Evolutionary conservation across 176 grass and related monocot species (phyloP).

Genomic region (Cenchrus americanus): DNA sequence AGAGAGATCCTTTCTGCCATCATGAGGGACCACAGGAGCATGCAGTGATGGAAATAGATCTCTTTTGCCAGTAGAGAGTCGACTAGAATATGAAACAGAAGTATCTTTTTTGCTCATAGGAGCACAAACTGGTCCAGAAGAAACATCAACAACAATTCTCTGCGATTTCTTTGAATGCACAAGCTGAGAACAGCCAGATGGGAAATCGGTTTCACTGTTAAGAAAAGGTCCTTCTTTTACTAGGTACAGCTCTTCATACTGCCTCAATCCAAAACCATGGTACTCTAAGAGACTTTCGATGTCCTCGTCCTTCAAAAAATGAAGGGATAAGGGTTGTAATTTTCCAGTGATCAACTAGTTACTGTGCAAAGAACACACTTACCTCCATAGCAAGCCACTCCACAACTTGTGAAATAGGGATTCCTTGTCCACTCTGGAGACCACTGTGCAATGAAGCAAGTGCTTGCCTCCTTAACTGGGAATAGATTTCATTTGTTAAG

Average conservation of each 20-base stretch:
- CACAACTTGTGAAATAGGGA: conserved; percentile 74
- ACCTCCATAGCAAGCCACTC: conserved; percentile 91
- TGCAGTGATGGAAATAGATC: conserved; percentile 6
- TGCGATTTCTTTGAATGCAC: conserved; percentile 77
- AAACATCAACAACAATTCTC: conserved; percentile 66
- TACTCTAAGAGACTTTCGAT: conserved; percentile 68
- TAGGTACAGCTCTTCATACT: conserved; percentile 80
- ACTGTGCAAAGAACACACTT: conserved; percentile 32
- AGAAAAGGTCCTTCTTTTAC: conserved; percentile 90
- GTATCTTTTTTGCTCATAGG: conserved; percentile 35
- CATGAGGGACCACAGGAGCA: conserved; percentile 39
- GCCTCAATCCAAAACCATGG: conserved; percentile 80
- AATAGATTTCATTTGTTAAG: conserved; percentile 39
- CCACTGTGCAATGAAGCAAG: conserved; percentile 84
- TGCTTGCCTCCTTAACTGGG: conserved; percentile 88
- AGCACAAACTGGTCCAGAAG: conserved; percentile 54
- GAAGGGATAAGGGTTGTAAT: conserved; percentile 12
- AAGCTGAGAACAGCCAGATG: conserved; percentile 66
- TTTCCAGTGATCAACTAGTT: conserved; percentile 21
- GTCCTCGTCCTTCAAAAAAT: conserved; percentile 68
- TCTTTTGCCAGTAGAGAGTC: conserved; percentile 34
- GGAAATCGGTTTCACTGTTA: conserved; percentile 68
- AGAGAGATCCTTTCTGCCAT: conserved; percentile 27
- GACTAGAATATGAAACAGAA: conserved; percentile 29
- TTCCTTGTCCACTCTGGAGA: conserved; percentile 88